phyloP scores from a whole-genome alignment of 1,139 yeast species.

The Cylindricascospora bacillispora region DNA sequence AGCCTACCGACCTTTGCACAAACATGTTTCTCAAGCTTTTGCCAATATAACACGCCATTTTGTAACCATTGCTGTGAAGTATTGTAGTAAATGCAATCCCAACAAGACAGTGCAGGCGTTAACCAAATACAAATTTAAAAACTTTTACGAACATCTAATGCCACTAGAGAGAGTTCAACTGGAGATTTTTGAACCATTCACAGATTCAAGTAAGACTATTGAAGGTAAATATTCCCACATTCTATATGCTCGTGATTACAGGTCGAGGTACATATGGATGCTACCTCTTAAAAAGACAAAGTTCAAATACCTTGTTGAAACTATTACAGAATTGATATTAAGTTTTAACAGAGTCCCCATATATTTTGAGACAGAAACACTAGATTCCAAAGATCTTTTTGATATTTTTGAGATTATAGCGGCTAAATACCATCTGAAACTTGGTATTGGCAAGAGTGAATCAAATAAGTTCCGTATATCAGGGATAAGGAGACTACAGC shows the following conservation, averaged over 20 bases:
- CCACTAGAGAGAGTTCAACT: conserved; percentile 24
- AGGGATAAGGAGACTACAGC: conserved; percentile 14
- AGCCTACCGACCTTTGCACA: conserved; percentile 10
- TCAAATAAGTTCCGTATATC: conserved; percentile 13
- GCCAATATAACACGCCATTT: conserved; percentile 20
- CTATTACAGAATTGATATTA: conserved; percentile 13
- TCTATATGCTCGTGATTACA: conserved; percentile 20
- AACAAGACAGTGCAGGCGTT: conserved; percentile 7
- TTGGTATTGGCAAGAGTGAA: conserved; percentile 21
- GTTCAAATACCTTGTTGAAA: conserved; percentile 13
- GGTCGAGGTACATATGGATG: conserved; percentile 22
- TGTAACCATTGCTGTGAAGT: conserved; percentile 11
- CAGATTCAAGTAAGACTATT: conserved; percentile 7
- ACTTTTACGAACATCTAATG: conserved; percentile 12
- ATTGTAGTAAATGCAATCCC: conserved; percentile 22
- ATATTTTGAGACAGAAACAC: conserved; percentile 19
- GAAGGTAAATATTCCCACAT: conserved; percentile 21
- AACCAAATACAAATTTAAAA: conserved; percentile 10
- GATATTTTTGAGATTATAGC: conserved; percentile 20
- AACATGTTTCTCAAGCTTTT: conserved; percentile 11
- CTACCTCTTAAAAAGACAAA: conserved; percentile 17
- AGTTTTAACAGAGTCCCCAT: conserved; percentile 18
- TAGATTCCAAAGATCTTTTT: conserved; percentile 20
- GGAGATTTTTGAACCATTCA: conserved; percentile 20
- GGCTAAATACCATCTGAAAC: conserved; percentile 11